Evolutionary conservation across 2,329 filamentous ascomycete species (phyloP), one percentile per base, ranked within the genome.

Genomic region (Rugonectria rugulosa): DNA sequence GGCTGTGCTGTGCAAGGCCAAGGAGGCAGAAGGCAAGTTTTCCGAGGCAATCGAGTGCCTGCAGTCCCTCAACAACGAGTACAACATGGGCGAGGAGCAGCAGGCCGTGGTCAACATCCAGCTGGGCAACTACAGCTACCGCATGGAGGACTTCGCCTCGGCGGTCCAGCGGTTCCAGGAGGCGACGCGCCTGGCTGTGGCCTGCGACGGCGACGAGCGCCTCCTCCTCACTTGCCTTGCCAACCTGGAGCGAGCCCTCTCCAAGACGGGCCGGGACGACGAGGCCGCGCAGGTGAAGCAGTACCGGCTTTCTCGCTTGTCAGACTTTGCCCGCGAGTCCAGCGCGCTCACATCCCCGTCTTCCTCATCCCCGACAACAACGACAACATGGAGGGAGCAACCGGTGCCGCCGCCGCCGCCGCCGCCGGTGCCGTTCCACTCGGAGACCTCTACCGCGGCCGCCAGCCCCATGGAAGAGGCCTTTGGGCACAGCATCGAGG

Each of bases 81-180:
- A 71, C 56, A 56, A 61, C 23, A 61, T 73, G 46, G 57, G 62
- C 23, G 64, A 70, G 9, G 71, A 73, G 19, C 69, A 73, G 26
- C 63, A 68, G 44, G 71, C 71, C 3, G 63, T 69, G 4, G 55
- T 73, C 24, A 64, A 70, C 14, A 58, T 73, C 12, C 69, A 72
- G 29, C 47, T 73, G 12, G 71, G 71, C 21, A 70, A 70, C 40
- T 72, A 72, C 53, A 67, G 64, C 57, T 71, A 66, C 48, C 66
- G 62, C 7, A 63, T 68, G 60, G 63, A 61, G 20, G 67, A 72
- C 37, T 51, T 65, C 6, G 32, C 60, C n/a, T 59, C 63, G 14
- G 70, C 71, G n/a, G 63, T 72, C 2, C 46, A 61, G 15, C 68
- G 65, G 36, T 73, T 70, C 41, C 61, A 67, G 23, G 61, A 69